Base-by-base conservation (phyloP, 2,329 filamentous ascomycete species). In the Pseudogymnoascus sp. region DNA sequence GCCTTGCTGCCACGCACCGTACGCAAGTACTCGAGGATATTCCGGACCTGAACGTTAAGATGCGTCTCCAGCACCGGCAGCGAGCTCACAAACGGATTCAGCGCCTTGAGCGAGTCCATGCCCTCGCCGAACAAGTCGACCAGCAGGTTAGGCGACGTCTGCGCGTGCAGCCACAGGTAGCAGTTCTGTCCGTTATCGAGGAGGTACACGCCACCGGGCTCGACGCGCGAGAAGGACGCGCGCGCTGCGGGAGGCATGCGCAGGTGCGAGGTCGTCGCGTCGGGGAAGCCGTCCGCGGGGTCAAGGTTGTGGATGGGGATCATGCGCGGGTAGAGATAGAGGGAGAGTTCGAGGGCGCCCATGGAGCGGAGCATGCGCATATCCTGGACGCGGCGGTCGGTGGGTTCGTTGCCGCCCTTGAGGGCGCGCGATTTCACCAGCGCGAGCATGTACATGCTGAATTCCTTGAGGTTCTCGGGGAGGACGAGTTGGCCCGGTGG, bases 321-420 rank as follows among this genome's bases (percentile, higher is more conserved):
- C 76, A 99, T 95, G 62, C 92, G 88, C 17, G 94, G 94, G 74
- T 99, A 99, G 58, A 99, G 87, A 74, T 97, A 97, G 36, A 97
- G 79, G 27, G 90, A 91, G 44, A 97, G 80, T 73, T 97, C 94
- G 17, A 87, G 81, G 21, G 89, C 84, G 33, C 92, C 92, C 84
- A 97, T 95, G 12, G 88, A 87, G 63, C 90, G 89, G 65, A 99
- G 83, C 84, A 96, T 87, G 60, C 93, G 87, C 81, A 96, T 87
- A 72, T 97, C 93, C 70, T 97, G 90, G 12, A 95, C 88, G 65
- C 94, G 84, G 65, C 94, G 87, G 74, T 99, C 94, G 8, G 90
- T 91, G 36, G 91, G 90, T 75, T 99, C 94, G 67, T 88, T 87
- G 63, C 93, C 93, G 60, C 90, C 90, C 79, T 97, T 97, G 78